Evolutionary conservation across 352 stramenopile genomes (phyloP).

Genomic region (Pythium sp.): DNA sequence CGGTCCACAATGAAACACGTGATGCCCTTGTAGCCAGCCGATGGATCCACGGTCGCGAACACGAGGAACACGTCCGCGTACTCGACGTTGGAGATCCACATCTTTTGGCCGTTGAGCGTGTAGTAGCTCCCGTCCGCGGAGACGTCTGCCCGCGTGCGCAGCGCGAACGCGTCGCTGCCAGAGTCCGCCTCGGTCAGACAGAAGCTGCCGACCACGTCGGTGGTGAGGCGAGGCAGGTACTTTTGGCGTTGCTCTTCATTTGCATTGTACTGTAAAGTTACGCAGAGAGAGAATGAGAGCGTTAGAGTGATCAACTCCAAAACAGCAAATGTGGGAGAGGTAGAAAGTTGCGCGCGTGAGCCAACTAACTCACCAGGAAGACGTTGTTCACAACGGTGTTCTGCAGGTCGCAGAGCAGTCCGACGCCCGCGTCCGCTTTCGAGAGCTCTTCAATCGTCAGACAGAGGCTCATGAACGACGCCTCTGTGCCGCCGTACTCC

Average conservation of each 20-base stretch:
- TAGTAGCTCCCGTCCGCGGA: conserved; percentile 90
- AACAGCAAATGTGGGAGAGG: no score
- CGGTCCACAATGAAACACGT: conserved; percentile 95
- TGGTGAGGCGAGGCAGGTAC: conserved; percentile 72
- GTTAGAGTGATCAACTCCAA: not conserved
- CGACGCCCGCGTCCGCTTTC: conserved; percentile 92
- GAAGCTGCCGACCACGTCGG: conserved; percentile 90
- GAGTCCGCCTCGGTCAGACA: conserved; percentile 91
- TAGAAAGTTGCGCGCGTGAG: no score
- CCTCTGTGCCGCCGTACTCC: conserved; percentile 89
- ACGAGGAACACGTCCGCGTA: conserved; percentile 93
- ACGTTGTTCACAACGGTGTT: conserved; percentile 94
- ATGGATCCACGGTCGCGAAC: conserved; percentile 89
- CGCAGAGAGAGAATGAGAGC: not conserved
- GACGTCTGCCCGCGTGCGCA: conserved; percentile 88
- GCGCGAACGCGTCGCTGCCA: conserved; percentile 95
- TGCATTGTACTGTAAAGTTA: conserved; percentile 36
- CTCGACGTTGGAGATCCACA: conserved; percentile 95
- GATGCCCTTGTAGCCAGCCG: conserved; percentile 93
- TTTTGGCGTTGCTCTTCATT: conserved; percentile 76
- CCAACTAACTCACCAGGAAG: conserved; percentile 48
- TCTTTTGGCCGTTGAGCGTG: conserved; percentile 91
- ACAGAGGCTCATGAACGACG: conserved; percentile 93
- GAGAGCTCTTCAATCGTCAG: conserved; percentile 96
- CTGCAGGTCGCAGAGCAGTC: conserved; percentile 95